Conservation (phyloP, 305 asterid genomes). For the Fraxinus latifolia region DNA sequence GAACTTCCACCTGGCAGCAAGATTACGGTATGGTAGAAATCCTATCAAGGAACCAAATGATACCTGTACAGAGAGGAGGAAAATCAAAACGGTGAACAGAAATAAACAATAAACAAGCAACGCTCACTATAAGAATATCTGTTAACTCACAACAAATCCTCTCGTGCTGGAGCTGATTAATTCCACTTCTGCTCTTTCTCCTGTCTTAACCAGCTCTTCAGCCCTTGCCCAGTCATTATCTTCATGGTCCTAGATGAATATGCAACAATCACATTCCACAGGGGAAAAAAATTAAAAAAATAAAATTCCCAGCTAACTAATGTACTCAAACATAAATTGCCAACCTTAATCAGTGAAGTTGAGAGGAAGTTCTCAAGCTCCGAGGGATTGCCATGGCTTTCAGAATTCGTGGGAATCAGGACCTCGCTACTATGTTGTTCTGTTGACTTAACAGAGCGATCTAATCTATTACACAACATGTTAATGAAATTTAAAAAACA, state of each 20-base stretch:
- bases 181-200: slow-evolving; percentile 77
- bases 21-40: slow-evolving; percentile 89
- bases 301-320: background rate
- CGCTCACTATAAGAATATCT: slow-evolving; percentile 11
- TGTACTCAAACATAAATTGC: slow-evolving; percentile 16
- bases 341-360: slow-evolving; percentile 55
- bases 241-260: slow-evolving; percentile 57
- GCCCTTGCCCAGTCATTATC: slow-evolving; percentile 79
- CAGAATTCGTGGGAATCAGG: slow-evolving; percentile 26
- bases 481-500: slow-evolving; percentile 11
- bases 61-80: slow-evolving; percentile 48
- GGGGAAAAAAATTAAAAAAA: background rate
- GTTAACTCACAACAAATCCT: slow-evolving; percentile 82
- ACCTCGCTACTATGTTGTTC: slow-evolving; percentile 38
- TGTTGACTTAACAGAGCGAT: slow-evolving; percentile 40
- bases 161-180: slow-evolving; percentile 70
- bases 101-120: background rate
- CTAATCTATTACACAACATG: slow-evolving; percentile 56
- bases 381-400: slow-evolving; percentile 36
- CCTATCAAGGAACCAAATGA: slow-evolving; percentile 89
- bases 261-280: slow-evolving; percentile 30
- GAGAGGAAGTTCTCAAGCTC: slow-evolving; percentile 56
- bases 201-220: slow-evolving; percentile 60
- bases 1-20: slow-evolving; percentile 89
- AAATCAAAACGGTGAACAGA: slow-evolving; percentile 15